Evolutionary conservation across 208 protist species (phyloP).

Genomic region (Leishmania amazonensis): DNA sequence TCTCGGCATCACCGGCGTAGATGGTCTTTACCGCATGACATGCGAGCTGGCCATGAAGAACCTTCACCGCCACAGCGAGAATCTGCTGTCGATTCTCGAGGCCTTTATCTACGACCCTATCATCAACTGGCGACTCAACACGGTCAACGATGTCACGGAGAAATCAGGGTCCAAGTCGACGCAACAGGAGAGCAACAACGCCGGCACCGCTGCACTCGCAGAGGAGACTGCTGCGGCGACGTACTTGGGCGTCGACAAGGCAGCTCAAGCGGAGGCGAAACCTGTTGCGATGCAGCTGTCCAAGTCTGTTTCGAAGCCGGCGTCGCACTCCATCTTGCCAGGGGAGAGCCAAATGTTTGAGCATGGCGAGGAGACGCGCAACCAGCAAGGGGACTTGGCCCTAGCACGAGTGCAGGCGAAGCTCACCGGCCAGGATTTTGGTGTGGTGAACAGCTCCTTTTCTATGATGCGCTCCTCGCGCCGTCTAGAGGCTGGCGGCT

Average conservation of each 20-base stretch:
- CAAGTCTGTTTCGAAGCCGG: conserved; percentile 59
- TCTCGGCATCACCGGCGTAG: conserved; percentile 98
- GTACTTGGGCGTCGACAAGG: conserved; percentile 13
- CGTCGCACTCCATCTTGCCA: conserved; percentile 15
- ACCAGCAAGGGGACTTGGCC: conserved; percentile 85
- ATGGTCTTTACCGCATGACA: conserved; percentile 98
- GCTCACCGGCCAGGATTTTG: conserved; percentile 89
- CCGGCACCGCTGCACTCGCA: conserved; percentile 1
- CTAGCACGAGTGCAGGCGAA: conserved; percentile 86
- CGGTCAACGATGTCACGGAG: conserved; percentile 18
- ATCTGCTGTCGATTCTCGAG: conserved; percentile 99
- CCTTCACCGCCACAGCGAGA: conserved; percentile 98
- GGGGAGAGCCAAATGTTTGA: conserved; percentile 30
- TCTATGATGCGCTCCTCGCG: conserved; percentile 47
- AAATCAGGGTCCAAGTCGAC: conserved; percentile 26
- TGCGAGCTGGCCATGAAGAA: conserved; percentile 98
- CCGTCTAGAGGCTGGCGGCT: conserved; percentile 22
- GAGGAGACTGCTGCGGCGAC: conserved; percentile 4
- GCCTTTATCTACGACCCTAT: conserved; percentile 99
- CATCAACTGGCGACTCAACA: conserved; percentile 98
- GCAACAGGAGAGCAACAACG: conserved; percentile 19
- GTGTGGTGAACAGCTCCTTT: conserved; percentile 67
- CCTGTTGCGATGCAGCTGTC: conserved; percentile 78
- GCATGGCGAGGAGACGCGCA: conserved; percentile 74
- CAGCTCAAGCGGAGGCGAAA: conserved; percentile 22